Evolutionary conservation across 2,329 filamentous ascomycete species (phyloP), one percentile per base, ranked within the genome.

Genomic region (Exophiala mesophila): DNA sequence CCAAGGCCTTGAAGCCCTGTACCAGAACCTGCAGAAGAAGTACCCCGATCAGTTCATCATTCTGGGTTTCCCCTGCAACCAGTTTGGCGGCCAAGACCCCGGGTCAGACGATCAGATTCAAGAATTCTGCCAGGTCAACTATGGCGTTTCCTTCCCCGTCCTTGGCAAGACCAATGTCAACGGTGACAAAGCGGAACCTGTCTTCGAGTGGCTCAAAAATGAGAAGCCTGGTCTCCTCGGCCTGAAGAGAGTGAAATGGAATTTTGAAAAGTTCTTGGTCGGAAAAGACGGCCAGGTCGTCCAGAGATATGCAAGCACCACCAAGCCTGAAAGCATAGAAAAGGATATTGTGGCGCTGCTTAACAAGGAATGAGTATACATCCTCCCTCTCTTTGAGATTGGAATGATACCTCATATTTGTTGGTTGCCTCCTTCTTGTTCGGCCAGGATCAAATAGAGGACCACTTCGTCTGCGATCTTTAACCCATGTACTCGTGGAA

Each of bases 221-320:
- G 69, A 76, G 65, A 83, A 88, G 73, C 77, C 90, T 1, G 89
- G 92, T 16, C 60, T 96, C 42, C 69, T 97, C 69, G 92, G 92
- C 15, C 64, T 97, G 61, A 90, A 94, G 82, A 45, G 53, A 50
- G 75, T 98, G 59, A 96, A 97, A 83, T 98, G 92, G 92, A 98
- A 98, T 71, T 98, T 97, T 72, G 92, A 98, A 69, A 98, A 98
- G 78, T 98, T 96, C 70, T 71, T 98, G 52, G 73, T 98, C 53
- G 84, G 83, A 47, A 77, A 79, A 49, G 88, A 97, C 65, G 92
- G 92, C 18, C 77, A 83, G 69, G 88, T 97, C 56, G 84, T 85
- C 68, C 77, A 77, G 19, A 74, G 92, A 53, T 98, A 88, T 88
- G 85, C 87, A 23, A 90, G 85, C 65, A 85, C 80, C 13, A 88